phyloP scores from a whole-genome alignment of 441 rosid species.

The Manihot esculenta region DNA sequence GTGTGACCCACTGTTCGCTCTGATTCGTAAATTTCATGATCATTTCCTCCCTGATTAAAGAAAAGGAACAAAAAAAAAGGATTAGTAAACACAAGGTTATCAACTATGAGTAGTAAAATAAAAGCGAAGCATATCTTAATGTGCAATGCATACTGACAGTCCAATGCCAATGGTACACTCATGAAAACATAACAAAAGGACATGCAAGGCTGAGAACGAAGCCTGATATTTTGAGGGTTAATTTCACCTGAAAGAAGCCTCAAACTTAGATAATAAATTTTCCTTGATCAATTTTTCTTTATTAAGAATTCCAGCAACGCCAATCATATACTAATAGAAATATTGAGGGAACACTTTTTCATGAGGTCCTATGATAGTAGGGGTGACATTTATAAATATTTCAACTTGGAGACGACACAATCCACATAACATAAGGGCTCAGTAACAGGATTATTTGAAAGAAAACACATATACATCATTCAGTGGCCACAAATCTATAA shows the following conservation, averaged over 20 bases:
- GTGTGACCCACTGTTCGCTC: slow-evolving; percentile 83
- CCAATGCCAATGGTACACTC: background rate
- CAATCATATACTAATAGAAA: background rate
- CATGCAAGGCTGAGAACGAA: background rate
- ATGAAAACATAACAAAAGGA: background rate
- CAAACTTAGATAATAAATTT: background rate
- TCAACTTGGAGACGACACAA: background rate
- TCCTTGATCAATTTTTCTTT: background rate
- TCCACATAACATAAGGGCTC: background rate
- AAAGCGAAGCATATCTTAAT: background rate
- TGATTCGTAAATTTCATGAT: slow-evolving; percentile 87
- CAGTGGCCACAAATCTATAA: background rate
- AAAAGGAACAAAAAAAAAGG: slow-evolving; percentile 7
- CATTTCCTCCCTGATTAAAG: slow-evolving; percentile 88
- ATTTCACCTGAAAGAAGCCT: background rate
- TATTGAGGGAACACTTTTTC: background rate
- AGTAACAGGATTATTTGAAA: background rate
- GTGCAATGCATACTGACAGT: background rate
- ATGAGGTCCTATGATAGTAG: background rate
- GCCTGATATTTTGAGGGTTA: background rate
- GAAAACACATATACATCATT: background rate
- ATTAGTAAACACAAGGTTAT: slow-evolving; percentile 9
- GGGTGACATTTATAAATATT: background rate
- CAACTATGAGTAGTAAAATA: slow-evolving; percentile 1
- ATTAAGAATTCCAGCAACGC: background rate